phyloP scores from a whole-genome alignment of 495 filamentous ascomycete species.

The Pseudomonodictys pantanalensis region DNA sequence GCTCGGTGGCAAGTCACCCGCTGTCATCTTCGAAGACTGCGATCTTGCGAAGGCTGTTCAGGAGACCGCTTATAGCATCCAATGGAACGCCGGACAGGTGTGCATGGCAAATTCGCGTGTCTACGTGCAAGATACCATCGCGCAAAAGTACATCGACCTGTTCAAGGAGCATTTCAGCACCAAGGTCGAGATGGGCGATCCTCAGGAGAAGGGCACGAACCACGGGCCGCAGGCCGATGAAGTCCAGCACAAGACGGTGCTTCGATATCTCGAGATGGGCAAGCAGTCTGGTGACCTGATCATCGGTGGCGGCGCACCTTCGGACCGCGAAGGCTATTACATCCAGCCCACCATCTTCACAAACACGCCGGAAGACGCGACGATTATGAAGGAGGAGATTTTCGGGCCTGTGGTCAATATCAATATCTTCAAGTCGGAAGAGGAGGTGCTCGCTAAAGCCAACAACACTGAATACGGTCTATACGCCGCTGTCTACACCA shows the following conservation, averaged over 20 bases:
- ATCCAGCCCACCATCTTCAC: slow-evolving; percentile 51
- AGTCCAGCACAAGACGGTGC: slow-evolving; percentile 32
- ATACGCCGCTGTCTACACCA: slow-evolving; percentile 38
- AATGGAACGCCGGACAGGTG: slow-evolving; percentile 37
- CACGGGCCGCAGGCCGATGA: slow-evolving; percentile 40
- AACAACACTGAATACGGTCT: slow-evolving; percentile 47
- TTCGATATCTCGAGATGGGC: slow-evolving; percentile 31
- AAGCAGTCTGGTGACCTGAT: slow-evolving; percentile 27
- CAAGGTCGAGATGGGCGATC: slow-evolving; percentile 37
- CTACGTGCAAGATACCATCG: slow-evolving; percentile 43
- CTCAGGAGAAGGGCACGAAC: slow-evolving; percentile 33
- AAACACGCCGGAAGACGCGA: slow-evolving; percentile 42
- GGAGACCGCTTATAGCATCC: slow-evolving; percentile 32
- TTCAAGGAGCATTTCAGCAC: slow-evolving; percentile 33
- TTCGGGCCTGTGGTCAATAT: slow-evolving; percentile 52
- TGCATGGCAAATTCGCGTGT: slow-evolving; percentile 41
- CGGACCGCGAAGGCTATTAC: slow-evolving; percentile 45
- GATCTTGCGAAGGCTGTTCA: slow-evolving; percentile 37
- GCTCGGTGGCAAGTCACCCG: slow-evolving; percentile 42
- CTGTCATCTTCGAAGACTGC: slow-evolving; percentile 42
- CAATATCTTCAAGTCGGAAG: slow-evolving; percentile 43
- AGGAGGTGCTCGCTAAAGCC: slow-evolving; percentile 43
- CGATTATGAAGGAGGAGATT: slow-evolving; percentile 47
- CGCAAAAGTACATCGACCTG: slow-evolving; percentile 35
- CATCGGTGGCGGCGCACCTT: slow-evolving; percentile 12